Base-by-base conservation (phyloP, 2,329 filamentous ascomycete species). In the Nigrograna mackinnonii region DNA sequence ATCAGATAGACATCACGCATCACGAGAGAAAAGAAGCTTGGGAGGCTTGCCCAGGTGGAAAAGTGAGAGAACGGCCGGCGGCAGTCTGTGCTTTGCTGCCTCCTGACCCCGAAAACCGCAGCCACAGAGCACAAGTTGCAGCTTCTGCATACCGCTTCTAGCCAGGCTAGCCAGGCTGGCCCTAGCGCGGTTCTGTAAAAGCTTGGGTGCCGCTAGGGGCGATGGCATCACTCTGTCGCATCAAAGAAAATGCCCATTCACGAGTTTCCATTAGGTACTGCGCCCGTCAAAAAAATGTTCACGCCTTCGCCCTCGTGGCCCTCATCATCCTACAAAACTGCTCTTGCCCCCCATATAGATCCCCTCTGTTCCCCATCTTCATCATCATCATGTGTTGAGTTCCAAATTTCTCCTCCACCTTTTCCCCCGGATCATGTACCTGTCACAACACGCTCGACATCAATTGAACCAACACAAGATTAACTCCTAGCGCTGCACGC, bases 391-490 rank as follows among this genome's bases (percentile, higher is more conserved):
- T n/a, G n/a, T n/a, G n/a, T n/a, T n/a, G n/a, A n/a, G n/a, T n/a
- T n/a, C n/a, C n/a, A n/a, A n/a, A n/a, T n/a, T n/a, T n/a, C n/a
- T n/a, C n/a, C n/a, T n/a, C n/a, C n/a, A n/a, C n/a, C 14, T 20
- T 12, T 13, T 38, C 31, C 39, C 43, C 44, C 46, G 49, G 53
- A 62, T 44, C 37, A 68, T 68, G 64, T 66, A 63, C 40, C 50
- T 60, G 53, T 55, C 56, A 33, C 64, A 62, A 52, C 33, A 42
- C 36, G 50, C 53, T 22, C 50, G 56, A 26, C 59, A 63, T 50
- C 57, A 61, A 52, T 55, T 68, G 37, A 55, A 64, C 43, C 50
- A 58, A 22, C 63, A 68, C 59, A 65, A 64, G 49, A 61, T 62
- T 52, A 64, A 64, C 39, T 68, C 54, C 19, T 57, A 55, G 46